Base-by-base conservation (phyloP, 2,329 filamentous ascomycete genomes). In the Ophiostoma perfectum region DNA sequence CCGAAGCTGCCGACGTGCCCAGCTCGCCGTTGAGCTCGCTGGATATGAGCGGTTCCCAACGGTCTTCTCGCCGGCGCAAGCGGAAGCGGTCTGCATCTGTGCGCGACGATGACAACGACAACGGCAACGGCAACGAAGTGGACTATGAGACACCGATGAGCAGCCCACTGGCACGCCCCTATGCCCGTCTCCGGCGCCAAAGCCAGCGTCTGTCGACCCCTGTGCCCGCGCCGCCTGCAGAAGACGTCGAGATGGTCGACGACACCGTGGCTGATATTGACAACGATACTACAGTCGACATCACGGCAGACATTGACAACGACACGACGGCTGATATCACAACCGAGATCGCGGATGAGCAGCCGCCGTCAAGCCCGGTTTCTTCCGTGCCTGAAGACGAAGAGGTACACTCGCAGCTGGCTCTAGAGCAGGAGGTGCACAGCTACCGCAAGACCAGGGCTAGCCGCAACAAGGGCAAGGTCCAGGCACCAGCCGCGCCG, bases 321-420 rank as follows among this genome's bases (percentile, higher is more conserved):
- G 63, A 64, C n/a, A 64, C 63, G 5, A 64, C 63, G 8, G 18
- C 47, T n/a, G 63, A 64, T 27, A 36, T 64, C 3, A 63, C 36
- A 8, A 42, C 39, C 16, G 45, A 44, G 9, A 39, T 42, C 6
- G 18, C 45, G 2, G 16, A 9, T 14, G 44, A 64, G 7, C 45
- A 7, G 8, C 41, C 7, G 4, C 12, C 64, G 41, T 58, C 36
- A 27, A 38, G 39, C 8, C 47, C n/a, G 1, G 49, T 62, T 44
- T 2, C 36, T 12, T 45, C 67, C n/a, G 45, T 27, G 55, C 65
- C 49, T 6, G 73, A 75, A 18, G 73, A 76, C 45, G 65, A 71
- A 9, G 73, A 75, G 36, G 73, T 77, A 45, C 75, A 76, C 66
- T 75, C 74, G 7, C 74, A 77, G 68, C 73, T 75, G 66, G 74